Evolutionary conservation across 306 rosid species (phyloP).

Genomic region (Vicia faba): DNA sequence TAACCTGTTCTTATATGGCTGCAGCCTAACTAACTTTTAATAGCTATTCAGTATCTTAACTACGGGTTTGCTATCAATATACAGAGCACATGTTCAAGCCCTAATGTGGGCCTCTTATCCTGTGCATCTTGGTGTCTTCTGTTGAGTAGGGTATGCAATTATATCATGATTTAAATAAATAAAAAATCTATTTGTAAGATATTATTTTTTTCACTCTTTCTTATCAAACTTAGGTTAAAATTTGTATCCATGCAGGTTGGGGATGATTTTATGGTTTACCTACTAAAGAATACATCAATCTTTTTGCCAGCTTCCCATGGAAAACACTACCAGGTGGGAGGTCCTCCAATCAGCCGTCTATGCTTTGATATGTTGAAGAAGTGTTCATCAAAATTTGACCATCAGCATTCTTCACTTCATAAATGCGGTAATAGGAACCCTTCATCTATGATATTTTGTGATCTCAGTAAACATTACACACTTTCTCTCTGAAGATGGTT

Average conservation of each 20-base stretch:
- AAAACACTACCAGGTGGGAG: constrained; percentile 71
- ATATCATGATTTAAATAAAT: not conserved
- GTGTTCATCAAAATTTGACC: constrained; percentile 31
- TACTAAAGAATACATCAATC: constrained; percentile 43
- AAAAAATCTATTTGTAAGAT: not conserved
- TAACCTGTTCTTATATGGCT: not conserved
- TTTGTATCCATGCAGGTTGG: constrained; percentile 55
- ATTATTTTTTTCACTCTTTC: constrained; percentile 4
- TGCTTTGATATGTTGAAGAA: constrained; percentile 45
- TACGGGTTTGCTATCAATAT: constrained; percentile 25
- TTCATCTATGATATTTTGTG: not conserved
- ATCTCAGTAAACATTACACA: constrained; percentile 14
- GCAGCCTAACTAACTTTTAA: constrained; percentile 5
- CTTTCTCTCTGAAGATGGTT: constrained; percentile 4
- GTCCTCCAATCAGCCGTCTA: constrained; percentile 50
- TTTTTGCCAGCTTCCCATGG: constrained; percentile 58
- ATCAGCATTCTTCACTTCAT: constrained; percentile 36
- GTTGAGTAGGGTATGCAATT: constrained; percentile 68
- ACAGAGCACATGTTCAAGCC: constrained; percentile 56
- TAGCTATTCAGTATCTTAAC: not conserved
- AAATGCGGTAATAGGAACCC: constrained; percentile 48
- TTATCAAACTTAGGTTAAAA: constrained; percentile 13
- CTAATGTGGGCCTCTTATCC: constrained; percentile 56
- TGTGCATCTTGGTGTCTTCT: constrained; percentile 67
- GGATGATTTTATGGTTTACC: constrained; percentile 35